Conservation (phyloP, 1,284 basidiomycete genomes). For the Xanthoconium separans region DNA sequence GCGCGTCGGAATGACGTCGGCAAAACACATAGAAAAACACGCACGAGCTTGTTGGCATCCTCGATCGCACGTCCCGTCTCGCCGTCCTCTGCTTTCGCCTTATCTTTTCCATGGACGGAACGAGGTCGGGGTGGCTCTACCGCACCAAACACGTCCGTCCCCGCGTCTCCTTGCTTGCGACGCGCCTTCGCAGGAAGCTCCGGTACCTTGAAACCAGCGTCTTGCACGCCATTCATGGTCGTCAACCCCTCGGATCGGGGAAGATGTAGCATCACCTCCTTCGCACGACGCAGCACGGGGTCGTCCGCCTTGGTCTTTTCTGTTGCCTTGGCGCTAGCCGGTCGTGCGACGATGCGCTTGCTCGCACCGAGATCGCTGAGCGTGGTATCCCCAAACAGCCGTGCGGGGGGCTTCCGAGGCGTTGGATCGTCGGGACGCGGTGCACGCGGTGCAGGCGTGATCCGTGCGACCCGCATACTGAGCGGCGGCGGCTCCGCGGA, state of each 20-base stretch:
- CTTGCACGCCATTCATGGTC: conserved; percentile 8
- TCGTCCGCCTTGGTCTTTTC: conserved; percentile 21
- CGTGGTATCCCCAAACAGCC: conserved; percentile 28
- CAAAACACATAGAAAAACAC: conserved; percentile 10
- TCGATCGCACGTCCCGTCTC: conserved; percentile 31
- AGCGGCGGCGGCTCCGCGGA: conserved; percentile 31
- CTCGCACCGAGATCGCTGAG: conserved; percentile 20
- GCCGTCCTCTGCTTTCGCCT: conserved; percentile 20
- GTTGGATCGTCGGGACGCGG: conserved; percentile 78
- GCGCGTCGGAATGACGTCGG: neutral
- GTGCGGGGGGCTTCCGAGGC: conserved; percentile 59
- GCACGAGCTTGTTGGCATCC: conserved; percentile 43
- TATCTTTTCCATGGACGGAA: conserved; percentile 22
- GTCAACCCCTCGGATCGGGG: conserved; percentile 25
- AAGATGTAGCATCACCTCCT: conserved; percentile 38
- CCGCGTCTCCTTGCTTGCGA: conserved; percentile 28
- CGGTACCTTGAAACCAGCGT: conserved; percentile 48
- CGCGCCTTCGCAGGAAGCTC: conserved; percentile 37
- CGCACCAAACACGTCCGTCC: conserved; percentile 52
- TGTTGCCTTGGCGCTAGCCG: conserved; percentile 15
- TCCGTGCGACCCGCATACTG: conserved; percentile 56
- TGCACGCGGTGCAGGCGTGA: conserved; percentile 42
- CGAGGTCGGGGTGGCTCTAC: conserved; percentile 23
- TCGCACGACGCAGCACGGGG: conserved; percentile 30
- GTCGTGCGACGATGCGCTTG: conserved; percentile 15